Percentiles rank a stretch among this genome's conserved stretches.
Conservation (phyloP, 2,329 filamentous ascomycete species). For the Metarhizium rileyi region DNA sequence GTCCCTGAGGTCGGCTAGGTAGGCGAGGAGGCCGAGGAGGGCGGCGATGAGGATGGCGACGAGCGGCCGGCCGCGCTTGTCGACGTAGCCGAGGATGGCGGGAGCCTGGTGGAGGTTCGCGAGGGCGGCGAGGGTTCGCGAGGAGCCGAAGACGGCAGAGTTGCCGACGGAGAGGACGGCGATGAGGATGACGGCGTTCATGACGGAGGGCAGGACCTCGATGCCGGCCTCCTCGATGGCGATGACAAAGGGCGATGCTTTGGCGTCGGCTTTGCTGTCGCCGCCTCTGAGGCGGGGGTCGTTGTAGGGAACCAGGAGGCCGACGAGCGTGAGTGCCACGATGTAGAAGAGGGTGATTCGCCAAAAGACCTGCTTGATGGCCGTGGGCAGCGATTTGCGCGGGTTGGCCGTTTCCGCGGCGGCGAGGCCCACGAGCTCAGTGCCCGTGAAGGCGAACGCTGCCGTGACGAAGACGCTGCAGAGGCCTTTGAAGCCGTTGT, state of each 20-base stretch:
- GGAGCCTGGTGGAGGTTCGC: conserved; percentile 83
- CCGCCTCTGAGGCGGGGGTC: conserved; percentile 51
- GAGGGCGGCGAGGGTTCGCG: conserved; percentile 78
- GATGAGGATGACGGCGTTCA: conserved; percentile 92
- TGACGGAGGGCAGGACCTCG: conserved; percentile 68
- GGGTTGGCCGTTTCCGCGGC: conserved; percentile 73
- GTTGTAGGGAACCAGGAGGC: conserved; percentile 69
- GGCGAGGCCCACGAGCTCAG: conserved; percentile 66
- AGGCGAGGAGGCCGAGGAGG: conserved; percentile 62
- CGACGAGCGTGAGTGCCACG: conserved; percentile 69
- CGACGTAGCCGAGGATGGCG: conserved; percentile 67
- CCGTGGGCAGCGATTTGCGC: conserved; percentile 71
- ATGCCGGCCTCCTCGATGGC: conserved; percentile 82
- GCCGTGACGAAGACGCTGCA: conserved; percentile 70
- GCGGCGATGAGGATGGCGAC: conserved; percentile 61
- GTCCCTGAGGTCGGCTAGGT: conserved; percentile 53
- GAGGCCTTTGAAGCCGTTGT: conserved; percentile 76
- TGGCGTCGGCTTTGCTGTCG: conserved; percentile 50
- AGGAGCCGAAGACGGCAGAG: conserved; percentile 84
- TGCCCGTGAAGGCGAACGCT: conserved; percentile 67
- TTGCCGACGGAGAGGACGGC: conserved; percentile 88
- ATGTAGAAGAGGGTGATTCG: conserved; percentile 87
- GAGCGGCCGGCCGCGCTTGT: conserved; percentile 70
- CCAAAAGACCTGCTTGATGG: conserved; percentile 93
- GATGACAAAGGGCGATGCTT: conserved; percentile 86